Base-by-base conservation (phyloP, 1,284 basidiomycete species). In the Entoloma clypeatum region DNA sequence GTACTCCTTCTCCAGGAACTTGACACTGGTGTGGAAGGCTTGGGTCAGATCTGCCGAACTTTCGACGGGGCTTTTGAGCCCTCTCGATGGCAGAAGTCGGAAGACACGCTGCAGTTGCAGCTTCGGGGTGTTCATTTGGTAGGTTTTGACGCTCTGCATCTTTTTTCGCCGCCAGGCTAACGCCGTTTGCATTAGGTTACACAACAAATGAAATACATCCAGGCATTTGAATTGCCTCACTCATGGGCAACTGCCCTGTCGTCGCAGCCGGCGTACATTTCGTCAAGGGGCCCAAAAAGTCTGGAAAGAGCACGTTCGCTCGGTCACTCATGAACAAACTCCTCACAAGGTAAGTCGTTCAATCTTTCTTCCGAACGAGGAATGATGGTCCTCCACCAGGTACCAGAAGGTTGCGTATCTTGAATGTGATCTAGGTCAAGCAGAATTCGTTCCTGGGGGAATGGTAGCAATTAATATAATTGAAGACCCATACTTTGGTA, bases 401-500 rank as follows among this genome's bases (percentile, higher is more conserved):
- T 86, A 81, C 60, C 71, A 70, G 16, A 73, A 72, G 13, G 91
- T 97, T 2, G 92, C 92, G 0, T 96, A 81, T 60, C 74, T 99
- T 5, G 94, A 98, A 58, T 88, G 88, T 43, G 95, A 98, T 64
- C 55, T 92, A 3, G 95, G 95, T 7, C 95, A 99, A 64, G 87
- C 90, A 6, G 93, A 98, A 61, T 96, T 98, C 59, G 87, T 86
- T 0, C 85, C 90, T 2, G 84, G 86, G 0, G 94, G 93, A 0
- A 75, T 88, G 60, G 85, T 97, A 3, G 78, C 90, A 1, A 63
- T 99, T 33, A 86, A 85, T 58, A 50, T 97, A 0, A 53, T 96
- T 17, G 75, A 81, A 11, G 55, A 57, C 3, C 82, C 79, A 8
- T 50, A 86, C 0, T 79, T 95, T 31, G 92, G 91, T 89, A 49